Evolutionary conservation across 2,329 filamentous ascomycete species (phyloP).

Genomic region (Penicillium sp.): DNA sequence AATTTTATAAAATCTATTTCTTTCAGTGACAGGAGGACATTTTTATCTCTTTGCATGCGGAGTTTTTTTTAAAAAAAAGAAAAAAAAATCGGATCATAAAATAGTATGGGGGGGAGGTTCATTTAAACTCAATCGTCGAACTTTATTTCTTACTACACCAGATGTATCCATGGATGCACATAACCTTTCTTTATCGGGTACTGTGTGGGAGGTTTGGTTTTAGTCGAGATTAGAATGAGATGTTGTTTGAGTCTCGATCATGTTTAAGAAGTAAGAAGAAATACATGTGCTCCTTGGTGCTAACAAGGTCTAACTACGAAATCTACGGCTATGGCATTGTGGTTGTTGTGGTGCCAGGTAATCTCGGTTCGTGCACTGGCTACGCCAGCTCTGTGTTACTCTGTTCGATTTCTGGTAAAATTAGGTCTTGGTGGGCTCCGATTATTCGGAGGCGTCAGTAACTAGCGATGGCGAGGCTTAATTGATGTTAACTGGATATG

Average conservation of each 20-base stretch:
- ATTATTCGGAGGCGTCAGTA: neutral
- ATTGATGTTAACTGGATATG: neutral
- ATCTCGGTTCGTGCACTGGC: too few relatives aligned
- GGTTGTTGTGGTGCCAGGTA: too few relatives aligned
- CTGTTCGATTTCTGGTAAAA: neutral
- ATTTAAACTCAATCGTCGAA: neutral
- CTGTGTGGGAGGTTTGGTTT: neutral
- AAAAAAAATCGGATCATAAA: neutral
- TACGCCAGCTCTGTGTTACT: neutral
- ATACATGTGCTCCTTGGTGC: neutral
- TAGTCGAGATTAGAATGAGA: neutral
- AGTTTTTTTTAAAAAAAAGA: neutral
- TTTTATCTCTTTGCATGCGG: neutral
- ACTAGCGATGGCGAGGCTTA: neutral
- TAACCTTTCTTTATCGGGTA: neutral
- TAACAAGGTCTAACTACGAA: neutral
- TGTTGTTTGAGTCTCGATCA: neutral
- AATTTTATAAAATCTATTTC: neutral
- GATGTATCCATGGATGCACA: neutral
- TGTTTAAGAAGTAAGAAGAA: too few relatives aligned
- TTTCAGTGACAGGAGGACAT: neutral
- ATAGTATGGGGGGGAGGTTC: neutral
- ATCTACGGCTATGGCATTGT: neutral
- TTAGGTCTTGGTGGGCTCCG: neutral
- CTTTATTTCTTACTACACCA: neutral